These are phyloP conservation scores for Euptelea pleiosperma DNA, from an alignment of 164 flowering plant species.

Conservation along the genomic window DNA sequence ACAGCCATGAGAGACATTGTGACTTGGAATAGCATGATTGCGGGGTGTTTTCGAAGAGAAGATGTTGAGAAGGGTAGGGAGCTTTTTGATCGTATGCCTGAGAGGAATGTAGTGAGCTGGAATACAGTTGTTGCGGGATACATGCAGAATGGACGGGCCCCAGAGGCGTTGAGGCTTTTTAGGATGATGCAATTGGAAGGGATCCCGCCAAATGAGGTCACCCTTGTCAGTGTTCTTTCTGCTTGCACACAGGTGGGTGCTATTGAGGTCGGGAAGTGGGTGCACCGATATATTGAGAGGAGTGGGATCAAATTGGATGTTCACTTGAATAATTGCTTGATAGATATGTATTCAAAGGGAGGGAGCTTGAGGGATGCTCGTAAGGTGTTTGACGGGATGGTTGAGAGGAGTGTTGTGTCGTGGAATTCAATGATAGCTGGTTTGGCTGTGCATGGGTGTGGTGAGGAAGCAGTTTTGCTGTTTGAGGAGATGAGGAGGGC, in stretches of 20 bases:
- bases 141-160: slow-evolving; percentile 15
- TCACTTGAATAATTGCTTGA: slow-evolving; percentile 22
- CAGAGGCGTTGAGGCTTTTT: slow-evolving; percentile 21
- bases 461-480: slow-evolving; percentile 21
- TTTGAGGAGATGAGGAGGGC: slow-evolving; percentile 20
- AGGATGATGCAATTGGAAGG: slow-evolving; percentile 22
- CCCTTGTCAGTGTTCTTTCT: slow-evolving; percentile 18
- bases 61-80: slow-evolving; percentile 19
- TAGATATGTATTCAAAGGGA: slow-evolving; percentile 30
- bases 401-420: slow-evolving; percentile 21
- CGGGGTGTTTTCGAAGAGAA: slow-evolving; percentile 21
- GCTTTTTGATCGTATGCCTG: slow-evolving; percentile 21
- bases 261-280: slow-evolving; percentile 21
- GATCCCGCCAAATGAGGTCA: slow-evolving; percentile 18
- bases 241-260: slow-evolving; percentile 26
- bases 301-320: slow-evolving; percentile 18
- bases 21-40: slow-evolving; percentile 27
- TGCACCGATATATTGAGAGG: slow-evolving; percentile 18
- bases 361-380: slow-evolving; percentile 24
- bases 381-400: slow-evolving; percentile 33
- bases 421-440: slow-evolving; percentile 36
- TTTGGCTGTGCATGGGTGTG: slow-evolving; percentile 28
- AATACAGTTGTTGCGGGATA: slow-evolving; percentile 18
- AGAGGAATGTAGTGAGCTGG: slow-evolving; percentile 23
- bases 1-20: slow-evolving; percentile 20